Base-by-base conservation (phyloP, 1,139 yeast genomes). In the Diutina pseudorugosa region DNA sequence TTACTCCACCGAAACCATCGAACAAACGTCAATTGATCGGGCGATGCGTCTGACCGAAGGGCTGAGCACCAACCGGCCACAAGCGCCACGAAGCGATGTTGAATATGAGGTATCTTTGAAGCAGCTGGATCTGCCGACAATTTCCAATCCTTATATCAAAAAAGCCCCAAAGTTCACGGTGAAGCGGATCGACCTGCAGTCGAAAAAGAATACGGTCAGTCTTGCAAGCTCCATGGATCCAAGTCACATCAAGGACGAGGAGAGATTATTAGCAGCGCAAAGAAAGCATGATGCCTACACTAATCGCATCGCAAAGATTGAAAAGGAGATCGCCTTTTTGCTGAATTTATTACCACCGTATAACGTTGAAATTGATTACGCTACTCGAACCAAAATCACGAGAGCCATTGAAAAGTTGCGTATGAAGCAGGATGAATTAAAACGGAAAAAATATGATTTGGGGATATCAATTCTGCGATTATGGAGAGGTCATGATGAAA, bases 381-480 rank as follows among this genome's bases (percentile, higher is more conserved):
- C 68, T 14, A 73, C 78, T 4, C 60, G 78, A 51, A 65, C 63
- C 40, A 74, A 74, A 59, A 73, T 74, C 44, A 65, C 66, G 25
- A 66, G 63, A 51, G 77, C 77, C n/a, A 72, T 74, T 43, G 75
- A 70, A 49, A 73, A 72, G 60, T 65, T 74, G 57, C 59, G 61
- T 23, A 65, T 62, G 64, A 72, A 70, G 57, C 71, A 67, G 54
- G 79, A 74, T 56, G 78, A 74, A 56, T 57, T 73, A 45, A 73
- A 69, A 51, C 73, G 71, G 65, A 71, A 70, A 57, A 73, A 71
- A 60, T 73, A 74, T 56, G 65, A 66, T 36, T 64, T 73, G 57
- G 79, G 79, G 0, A 72, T 73, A 41, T 65, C 72, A 41, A 69
- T 74, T 47, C 72, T 76, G 57, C 66, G 78, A 52, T 63, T 73